Base-by-base conservation (phyloP, 2,329 filamentous ascomycete species). In the Fusarium coicis region DNA sequence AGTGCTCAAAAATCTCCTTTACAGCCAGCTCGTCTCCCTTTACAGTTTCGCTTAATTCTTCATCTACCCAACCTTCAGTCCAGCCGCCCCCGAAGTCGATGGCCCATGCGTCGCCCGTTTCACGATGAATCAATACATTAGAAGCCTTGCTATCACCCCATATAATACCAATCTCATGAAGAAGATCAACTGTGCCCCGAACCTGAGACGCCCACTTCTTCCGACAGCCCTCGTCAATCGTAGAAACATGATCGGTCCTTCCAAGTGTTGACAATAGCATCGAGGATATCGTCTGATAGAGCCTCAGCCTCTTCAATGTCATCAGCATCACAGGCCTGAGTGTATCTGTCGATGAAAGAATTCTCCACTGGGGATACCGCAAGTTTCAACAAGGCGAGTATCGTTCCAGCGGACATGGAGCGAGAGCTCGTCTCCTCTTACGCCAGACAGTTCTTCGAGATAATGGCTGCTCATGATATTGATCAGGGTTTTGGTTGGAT, bases 271-370 rank as follows among this genome's bases (percentile, higher is more conserved):
- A 53, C 49, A 7, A 28, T 5, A 19, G 18, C 49, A 10, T 53
- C 23, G 4, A 37, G 23, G 2, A 37, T 37, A 16, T 37, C 12
- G 3, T 26, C 23, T 10, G n/a, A 26, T 2, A 37, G 12, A 53
- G 32, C 12, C 9, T 16, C 18, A 2, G 18, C 18, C 9, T 36
- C 18, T 15, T 53, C 23, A 7, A 36, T 21, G 7, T 53, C 32
- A 2, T 53, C 49, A 1, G 3, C 1, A 1, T 37, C 2, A 21
- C 16, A 28, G 1, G 49, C 18, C 12, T 26, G 6, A 21, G 3
- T 28, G 32, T 19, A 37, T 5, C 12, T 53, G 4, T 53, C 32
- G 18, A 37, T 8, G n/a, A 37, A 53, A 26, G 4, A 3, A 6
- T 15, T 36, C 7, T 36, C 34, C 15, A 36, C 15, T 36, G 34